Base-by-base conservation (phyloP, 495 filamentous ascomycete genomes). In the Xylaria longipes region DNA sequence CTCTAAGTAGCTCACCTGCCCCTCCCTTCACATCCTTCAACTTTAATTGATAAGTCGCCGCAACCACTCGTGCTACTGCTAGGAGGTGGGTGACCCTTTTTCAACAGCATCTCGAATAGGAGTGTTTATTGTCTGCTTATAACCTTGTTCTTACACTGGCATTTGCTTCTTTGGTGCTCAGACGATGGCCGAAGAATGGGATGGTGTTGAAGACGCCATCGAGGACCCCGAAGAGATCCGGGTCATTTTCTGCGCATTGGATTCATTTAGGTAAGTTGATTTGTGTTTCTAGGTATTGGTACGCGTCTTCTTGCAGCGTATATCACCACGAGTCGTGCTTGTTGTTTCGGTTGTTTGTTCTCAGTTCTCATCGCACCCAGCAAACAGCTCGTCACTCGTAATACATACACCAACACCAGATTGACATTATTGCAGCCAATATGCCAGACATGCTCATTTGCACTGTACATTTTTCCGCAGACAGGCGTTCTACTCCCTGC, bases 401-500 rank as follows among this genome's bases (percentile, higher is more conserved):
- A 63, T 46, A 43, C 14, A n/a, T 43, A 22, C 14, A 11, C 35
- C 22, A 31, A 20, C 35, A 9, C 6, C 27, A 22, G 60, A 56
- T 60, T 70, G 14, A 46, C 62, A 2, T 69, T 35, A 29, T 56
- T 61, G 57, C 77, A 96, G 93, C 66, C 92, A 94, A 83, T 99
- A 97, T 81, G 91, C 93, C 63, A 90, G 89, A 70, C 85, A 86
- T 5, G 92, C 95, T 2, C 96, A 98, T 75, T 88, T 89, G 79
- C 95, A 96, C 80, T 89, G 90, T 50, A 98, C 97, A 25, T 95
- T 98, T 79, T 87, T 92, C 15, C 89, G 97, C 11, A 90, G 96
- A 14, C 94, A 94, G 80, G 87, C 91, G 12, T 98, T 98, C 86
- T 98, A 97, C 78, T 90, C 93, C 17, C 85, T 99, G n/a, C 93